Conservation (phyloP, 169 alveolate species). For the Theileria sp. region DNA sequence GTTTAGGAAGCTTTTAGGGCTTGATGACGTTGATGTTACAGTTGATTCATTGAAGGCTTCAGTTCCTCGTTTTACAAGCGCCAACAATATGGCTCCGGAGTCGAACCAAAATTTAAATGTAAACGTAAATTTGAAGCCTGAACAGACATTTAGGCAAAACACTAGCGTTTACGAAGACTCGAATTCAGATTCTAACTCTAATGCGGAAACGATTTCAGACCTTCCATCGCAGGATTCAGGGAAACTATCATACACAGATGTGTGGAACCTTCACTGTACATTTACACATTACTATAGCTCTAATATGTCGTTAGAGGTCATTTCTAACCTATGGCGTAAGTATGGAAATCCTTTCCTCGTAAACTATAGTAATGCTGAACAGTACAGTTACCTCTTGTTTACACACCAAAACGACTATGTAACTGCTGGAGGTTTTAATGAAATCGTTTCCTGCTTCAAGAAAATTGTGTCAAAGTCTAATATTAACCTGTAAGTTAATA, state of each 20-base stretch:
- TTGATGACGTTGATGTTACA: conserved; percentile 19
- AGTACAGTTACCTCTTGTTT: conserved; percentile 35
- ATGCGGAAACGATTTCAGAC: neutral
- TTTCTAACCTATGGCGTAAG: conserved; percentile 43
- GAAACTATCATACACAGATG: conserved; percentile 10
- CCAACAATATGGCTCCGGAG: neutral
- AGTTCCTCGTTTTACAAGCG: conserved; percentile 8
- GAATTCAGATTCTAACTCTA: neutral
- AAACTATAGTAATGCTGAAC: conserved; percentile 13
- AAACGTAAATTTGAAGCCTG: neutral
- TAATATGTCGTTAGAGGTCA: conserved; percentile 34
- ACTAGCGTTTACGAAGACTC: conserved; percentile 13
- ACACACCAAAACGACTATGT: conserved; percentile 28
- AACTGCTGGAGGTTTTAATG: conserved; percentile 51
- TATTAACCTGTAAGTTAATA: neutral
- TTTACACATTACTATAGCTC: conserved; percentile 41
- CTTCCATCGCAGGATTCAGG: neutral
- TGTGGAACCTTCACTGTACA: conserved; percentile 38
- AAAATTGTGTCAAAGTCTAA: conserved; percentile 5
- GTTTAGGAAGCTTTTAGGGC: conserved; percentile 26
- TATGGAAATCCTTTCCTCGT: conserved; percentile 46
- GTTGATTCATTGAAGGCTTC: neutral
- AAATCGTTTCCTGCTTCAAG: conserved; percentile 38
- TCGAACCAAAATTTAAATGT: neutral
- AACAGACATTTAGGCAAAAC: neutral